Evolutionary conservation across 2,329 filamentous ascomycete species (phyloP).

Genomic region (Rhinocladiella mackenziei): DNA sequence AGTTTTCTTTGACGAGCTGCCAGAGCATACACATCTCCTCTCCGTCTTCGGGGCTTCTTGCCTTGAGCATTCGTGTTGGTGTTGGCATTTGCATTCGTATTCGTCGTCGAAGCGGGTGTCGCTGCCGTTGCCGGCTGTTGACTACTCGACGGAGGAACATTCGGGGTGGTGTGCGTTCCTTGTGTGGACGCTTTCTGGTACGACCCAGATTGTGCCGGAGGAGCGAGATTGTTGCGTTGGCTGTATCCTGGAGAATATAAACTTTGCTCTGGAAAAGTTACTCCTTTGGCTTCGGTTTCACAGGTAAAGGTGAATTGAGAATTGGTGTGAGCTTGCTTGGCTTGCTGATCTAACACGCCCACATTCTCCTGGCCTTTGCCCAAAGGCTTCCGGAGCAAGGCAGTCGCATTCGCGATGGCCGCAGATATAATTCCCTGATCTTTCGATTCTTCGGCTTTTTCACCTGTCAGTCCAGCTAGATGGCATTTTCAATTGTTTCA

Average conservation of each 20-base stretch:
- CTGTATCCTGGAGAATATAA: slow-evolving; percentile 33
- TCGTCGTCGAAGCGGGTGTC: slow-evolving; percentile 34
- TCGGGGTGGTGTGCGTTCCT: slow-evolving; percentile 55
- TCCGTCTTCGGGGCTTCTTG: slow-evolving; percentile 63
- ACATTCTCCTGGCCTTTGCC: slow-evolving; percentile 69
- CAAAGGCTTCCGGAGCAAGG: slow-evolving; percentile 53
- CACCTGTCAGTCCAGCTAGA: slow-evolving; percentile 36
- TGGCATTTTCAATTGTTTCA: neutral
- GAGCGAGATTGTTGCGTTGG: slow-evolving; percentile 21
- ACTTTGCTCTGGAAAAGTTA: slow-evolving; percentile 67
- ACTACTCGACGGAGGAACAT: slow-evolving; percentile 38
- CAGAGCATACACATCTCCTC: slow-evolving; percentile 66
- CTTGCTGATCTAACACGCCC: slow-evolving; percentile 70
- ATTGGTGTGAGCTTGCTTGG: slow-evolving; percentile 63
- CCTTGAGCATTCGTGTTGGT: slow-evolving; percentile 46
- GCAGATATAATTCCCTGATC: slow-evolving; percentile 83
- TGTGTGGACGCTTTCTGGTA: slow-evolving; percentile 47
- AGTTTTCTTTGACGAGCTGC: slow-evolving; percentile 75
- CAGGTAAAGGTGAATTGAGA: slow-evolving; percentile 96
- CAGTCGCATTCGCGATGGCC: slow-evolving; percentile 84
- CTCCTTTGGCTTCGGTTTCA: slow-evolving; percentile 78
- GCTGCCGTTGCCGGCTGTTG: slow-evolving; percentile 35
- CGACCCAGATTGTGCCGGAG: slow-evolving; percentile 32
- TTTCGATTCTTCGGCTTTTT: slow-evolving; percentile 37
- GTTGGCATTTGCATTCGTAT: no score